Evolutionary conservation across 371 early-diverging fungal species (phyloP).

Genomic region (Mortierella sp.): DNA sequence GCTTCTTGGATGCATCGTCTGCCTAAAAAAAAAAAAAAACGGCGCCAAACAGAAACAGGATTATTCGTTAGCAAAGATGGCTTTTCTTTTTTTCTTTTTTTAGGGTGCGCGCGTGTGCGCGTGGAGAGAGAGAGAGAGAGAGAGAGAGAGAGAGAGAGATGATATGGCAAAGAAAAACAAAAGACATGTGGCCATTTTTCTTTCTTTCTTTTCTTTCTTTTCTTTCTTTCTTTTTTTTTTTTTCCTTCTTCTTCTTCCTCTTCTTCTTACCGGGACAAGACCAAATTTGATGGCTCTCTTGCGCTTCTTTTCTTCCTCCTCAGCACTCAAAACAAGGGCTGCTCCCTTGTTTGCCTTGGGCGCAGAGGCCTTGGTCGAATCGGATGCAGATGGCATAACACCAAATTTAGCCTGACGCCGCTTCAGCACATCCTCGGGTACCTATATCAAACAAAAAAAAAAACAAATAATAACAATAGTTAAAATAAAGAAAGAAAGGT

Average conservation of each 20-base stretch:
- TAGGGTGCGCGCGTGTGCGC: too few species aligned
- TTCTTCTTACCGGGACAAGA: slow-evolving; percentile 40
- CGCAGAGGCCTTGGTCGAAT: slow-evolving; percentile 1
- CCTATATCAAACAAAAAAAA: slow-evolving; percentile 1
- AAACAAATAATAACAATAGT: not conserved
- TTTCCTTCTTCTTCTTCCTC: too few species aligned
- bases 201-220: too few species aligned
- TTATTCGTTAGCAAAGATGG: not conserved
- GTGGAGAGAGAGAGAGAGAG: too few species aligned
- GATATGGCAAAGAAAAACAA: too few species aligned
- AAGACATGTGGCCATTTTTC: too few species aligned
- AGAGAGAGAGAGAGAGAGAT: too few species aligned
- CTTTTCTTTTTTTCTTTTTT: too few species aligned
- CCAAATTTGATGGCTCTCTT: slow-evolving; percentile 72
- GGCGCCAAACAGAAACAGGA: not conserved
- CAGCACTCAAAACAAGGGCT: slow-evolving; percentile 43
- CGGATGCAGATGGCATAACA: not conserved
- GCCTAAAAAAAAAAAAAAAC: slow-evolving; percentile 5
- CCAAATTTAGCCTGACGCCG: slow-evolving; percentile 42
- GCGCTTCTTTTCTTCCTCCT: slow-evolving; percentile 74
- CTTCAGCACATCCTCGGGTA: slow-evolving; percentile 33
- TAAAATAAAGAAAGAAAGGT: too few species aligned
- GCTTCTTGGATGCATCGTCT: slow-evolving; percentile 28
- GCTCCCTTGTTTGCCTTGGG: not conserved
- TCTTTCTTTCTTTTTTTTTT: too few species aligned